These are phyloP conservation scores for Verbena officinalis DNA, from an alignment of 257 asterid species.

Conservation along the genomic window DNA sequence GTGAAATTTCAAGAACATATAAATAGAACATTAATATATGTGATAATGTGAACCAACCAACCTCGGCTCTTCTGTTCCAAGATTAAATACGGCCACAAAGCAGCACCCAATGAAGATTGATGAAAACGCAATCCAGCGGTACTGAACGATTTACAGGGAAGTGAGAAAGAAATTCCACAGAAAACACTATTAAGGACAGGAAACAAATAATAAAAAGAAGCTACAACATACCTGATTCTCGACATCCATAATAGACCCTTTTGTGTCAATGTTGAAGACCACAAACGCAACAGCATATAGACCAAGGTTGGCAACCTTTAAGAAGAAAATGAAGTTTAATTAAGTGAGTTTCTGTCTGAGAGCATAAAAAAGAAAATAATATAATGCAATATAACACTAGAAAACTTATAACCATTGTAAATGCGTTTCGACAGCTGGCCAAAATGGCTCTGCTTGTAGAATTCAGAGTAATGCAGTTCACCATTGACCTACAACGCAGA, in stretches of 20 bases:
- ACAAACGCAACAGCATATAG: conserved; percentile 77
- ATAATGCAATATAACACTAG: conserved; percentile 20
- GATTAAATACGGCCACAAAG: conserved; percentile 66
- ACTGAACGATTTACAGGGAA: conserved; percentile 47
- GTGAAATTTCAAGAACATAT: not conserved
- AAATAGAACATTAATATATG: conserved; percentile 7
- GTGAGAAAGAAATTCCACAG: conserved; percentile 27
- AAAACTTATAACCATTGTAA: conserved; percentile 74
- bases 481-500: conserved; percentile 79
- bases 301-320: conserved; percentile 89
- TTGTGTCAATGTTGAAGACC: conserved; percentile 56
- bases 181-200: conserved; percentile 2
- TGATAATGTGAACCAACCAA: conserved; percentile 27
- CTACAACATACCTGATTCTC: conserved; percentile 78
- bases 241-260: conserved; percentile 47
- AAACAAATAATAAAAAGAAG: no score
- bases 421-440: conserved; percentile 97
- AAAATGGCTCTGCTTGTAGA: conserved; percentile 89
- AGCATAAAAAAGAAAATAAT: not conserved
- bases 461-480: conserved; percentile 91
- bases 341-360: not conserved
- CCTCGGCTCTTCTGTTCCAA: conserved; percentile 96
- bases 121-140: conserved; percentile 84
- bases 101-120: conserved; percentile 84
- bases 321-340: conserved; percentile 1